Base-by-base conservation (phyloP, 2,329 filamentous ascomycete genomes). In the Diaporthe sp. region DNA sequence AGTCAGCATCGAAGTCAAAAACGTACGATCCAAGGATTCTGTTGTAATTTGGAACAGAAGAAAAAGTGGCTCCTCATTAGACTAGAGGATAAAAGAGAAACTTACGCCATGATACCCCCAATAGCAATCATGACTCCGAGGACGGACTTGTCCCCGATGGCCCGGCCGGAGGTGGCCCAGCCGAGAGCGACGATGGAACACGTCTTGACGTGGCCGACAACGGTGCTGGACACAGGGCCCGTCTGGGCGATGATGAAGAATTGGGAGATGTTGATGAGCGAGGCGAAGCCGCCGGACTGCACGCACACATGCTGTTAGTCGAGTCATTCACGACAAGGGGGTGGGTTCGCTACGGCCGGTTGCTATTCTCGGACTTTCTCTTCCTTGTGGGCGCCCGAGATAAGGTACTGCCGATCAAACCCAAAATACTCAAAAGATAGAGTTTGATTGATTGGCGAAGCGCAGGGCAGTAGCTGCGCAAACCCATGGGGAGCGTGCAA, bases 131-230 rank as follows among this genome's bases (percentile, higher is more conserved):
- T 81, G 47, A 92, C 88, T 34, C 90, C 90, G 58, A 90, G 77
- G 31, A 91, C 82, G 7, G 88, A 88, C 81, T 87, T 90, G 79
- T 91, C 90, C 20, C 87, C 87, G 39, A 90, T 87, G 13, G 87
- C 86, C n/a, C 90, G 84, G 12, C 90, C 89, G 15, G 88, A 90
- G 0, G 85, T 86, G 74, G 86, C 84, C 91, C 91, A 93, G 42
- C 91, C 91, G 6, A 93, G 82, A 25, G 88, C 87, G n/a, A 93
- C 90, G 78, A 93, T 92, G 7, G 88, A 89, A 79, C 90, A 92
- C 0, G 91, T 93, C 83, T 93, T 93, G 49, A 92, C 84, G 79
- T 93, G 91, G 0, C 91, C 92, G 22, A 93, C 90, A 0, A 93
- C 90, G 0, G 91, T 92, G 78, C 90, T 92, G 10, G 90, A 91